Evolutionary conservation across 768 basidiomycete genomes (phyloP).

Genomic region (Xerocomellus dryophilus): DNA sequence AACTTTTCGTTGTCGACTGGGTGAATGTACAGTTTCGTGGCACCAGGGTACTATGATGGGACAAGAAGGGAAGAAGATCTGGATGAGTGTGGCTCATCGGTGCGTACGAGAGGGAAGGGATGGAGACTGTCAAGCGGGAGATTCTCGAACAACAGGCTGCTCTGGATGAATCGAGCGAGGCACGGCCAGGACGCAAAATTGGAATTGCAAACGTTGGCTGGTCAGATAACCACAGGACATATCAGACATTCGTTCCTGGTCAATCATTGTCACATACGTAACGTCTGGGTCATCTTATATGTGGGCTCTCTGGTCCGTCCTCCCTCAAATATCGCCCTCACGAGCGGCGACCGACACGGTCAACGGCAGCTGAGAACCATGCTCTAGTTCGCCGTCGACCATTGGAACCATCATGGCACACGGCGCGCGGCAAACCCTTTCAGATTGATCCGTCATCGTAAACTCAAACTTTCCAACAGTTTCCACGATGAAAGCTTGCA

Average conservation of each 20-base stretch:
- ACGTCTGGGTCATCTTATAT: too few relatives aligned
- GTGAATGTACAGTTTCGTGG: slow-evolving; percentile 19
- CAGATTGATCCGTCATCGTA: slow-evolving; percentile 27
- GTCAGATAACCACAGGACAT: neutral
- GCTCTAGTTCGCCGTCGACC: slow-evolving; percentile 1
- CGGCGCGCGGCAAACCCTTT: slow-evolving; percentile 30
- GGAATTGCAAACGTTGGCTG: neutral
- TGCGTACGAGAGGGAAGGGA: slow-evolving; percentile 15
- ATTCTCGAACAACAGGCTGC: slow-evolving; percentile 16
- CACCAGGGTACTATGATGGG: slow-evolving; percentile 25
- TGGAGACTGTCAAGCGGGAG: slow-evolving; percentile 13
- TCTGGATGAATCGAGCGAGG: slow-evolving; percentile 4
- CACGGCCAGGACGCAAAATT: slow-evolving; percentile 19
- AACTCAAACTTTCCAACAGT: slow-evolving; percentile 55
- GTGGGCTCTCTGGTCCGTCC: too few relatives aligned
- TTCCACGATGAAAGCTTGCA: slow-evolving; percentile 47
- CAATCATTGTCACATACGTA: too few relatives aligned
- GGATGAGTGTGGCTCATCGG: slow-evolving; percentile 11
- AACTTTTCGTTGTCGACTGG: slow-evolving; percentile 16
- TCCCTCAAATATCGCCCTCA: neutral
- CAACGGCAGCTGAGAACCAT: slow-evolving; percentile 35
- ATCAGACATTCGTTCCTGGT: too few relatives aligned
- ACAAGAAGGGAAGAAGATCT: slow-evolving; percentile 2
- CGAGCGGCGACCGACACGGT: slow-evolving; percentile 19
- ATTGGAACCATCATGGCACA: slow-evolving; percentile 35